Evolutionary conservation across 306 rosid species (phyloP).

Genomic region (Canavalia gladiata): DNA sequence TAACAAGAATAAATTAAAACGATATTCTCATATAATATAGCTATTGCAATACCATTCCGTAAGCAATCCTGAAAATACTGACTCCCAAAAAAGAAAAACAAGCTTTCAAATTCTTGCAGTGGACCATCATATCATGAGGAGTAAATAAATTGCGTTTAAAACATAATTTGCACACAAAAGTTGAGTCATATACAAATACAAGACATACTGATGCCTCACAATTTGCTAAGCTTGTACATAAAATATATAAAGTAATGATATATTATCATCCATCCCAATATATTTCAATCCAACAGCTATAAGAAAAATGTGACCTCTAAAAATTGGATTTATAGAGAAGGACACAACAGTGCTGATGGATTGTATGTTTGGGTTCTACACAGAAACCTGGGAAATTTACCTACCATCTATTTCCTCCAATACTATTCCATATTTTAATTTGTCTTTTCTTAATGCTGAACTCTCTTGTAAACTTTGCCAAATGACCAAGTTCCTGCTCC

Average conservation of each 20-base stretch:
- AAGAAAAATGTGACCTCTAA: too few species aligned
- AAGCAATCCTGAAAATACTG: too few species aligned
- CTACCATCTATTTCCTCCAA: conserved; percentile 31
- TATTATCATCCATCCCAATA: too few species aligned
- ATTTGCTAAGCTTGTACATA: background rate
- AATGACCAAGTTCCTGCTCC: background rate
- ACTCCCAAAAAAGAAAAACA: background rate
- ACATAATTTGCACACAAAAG: background rate
- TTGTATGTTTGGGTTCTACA: background rate
- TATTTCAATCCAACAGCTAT: too few species aligned
- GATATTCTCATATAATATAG: too few species aligned
- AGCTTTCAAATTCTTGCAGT: background rate
- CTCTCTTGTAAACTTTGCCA: background rate
- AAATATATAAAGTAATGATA: too few species aligned
- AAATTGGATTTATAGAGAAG: too few species aligned
- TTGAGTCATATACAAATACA: background rate
- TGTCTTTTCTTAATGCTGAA: background rate
- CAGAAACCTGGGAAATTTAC: background rate
- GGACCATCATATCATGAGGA: background rate
- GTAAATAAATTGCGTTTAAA: background rate
- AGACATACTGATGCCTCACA: background rate
- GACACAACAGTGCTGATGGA: too few species aligned
- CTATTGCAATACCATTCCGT: too few species aligned
- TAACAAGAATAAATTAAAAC: too few species aligned
- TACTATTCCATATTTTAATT: background rate